A percentile compares a stretch with the other conserved stretches of the same genome.
These are phyloP conservation scores for Clitopilus passeckerianus DNA, from an alignment of 768 basidiomycete genomes.

Conservation along the genomic window DNA sequence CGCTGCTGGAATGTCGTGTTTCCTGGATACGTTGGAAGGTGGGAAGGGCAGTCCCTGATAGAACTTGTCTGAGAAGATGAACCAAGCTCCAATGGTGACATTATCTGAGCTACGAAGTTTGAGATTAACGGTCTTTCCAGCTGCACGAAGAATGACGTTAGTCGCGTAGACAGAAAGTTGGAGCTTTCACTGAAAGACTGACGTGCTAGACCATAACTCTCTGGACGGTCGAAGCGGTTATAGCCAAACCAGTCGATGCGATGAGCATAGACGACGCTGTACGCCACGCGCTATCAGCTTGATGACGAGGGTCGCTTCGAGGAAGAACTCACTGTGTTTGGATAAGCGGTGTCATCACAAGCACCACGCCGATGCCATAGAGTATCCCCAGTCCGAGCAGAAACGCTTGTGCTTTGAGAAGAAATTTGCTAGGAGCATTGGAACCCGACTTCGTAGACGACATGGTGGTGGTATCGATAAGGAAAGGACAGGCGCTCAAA, in stretches of 20 bases:
- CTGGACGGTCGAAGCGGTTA: constrained; percentile 31
- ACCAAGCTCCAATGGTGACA: constrained; percentile 63
- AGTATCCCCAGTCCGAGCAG: constrained; percentile 8
- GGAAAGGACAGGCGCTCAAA: neutral
- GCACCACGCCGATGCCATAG: constrained; percentile 19
- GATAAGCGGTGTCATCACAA: constrained; percentile 32
- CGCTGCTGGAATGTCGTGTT: constrained; percentile 20
- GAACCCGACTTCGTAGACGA: neutral
- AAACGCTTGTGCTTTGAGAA: neutral
- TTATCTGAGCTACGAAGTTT: constrained; percentile 59
- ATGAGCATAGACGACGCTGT: constrained; percentile 33
- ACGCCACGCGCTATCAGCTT: neutral
- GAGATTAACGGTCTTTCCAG: constrained; percentile 58
- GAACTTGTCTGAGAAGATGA: constrained; percentile 48
- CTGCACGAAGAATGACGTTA: constrained; percentile 22
- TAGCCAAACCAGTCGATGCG: constrained; percentile 30
- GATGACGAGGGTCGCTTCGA: neutral
- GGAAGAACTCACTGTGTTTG: constrained; percentile 28
- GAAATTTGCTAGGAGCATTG: neutral
- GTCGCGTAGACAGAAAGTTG: neutral
- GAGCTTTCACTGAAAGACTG: constrained; percentile 10
- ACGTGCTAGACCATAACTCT: constrained; percentile 38
- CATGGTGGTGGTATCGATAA: constrained; percentile 1
- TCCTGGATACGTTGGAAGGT: constrained; percentile 30
- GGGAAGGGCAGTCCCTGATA: constrained; percentile 31